Evolutionary conservation across 371 early-diverging fungal genomes (phyloP).

Genomic region (Apophysomyces ossiformis): DNA sequence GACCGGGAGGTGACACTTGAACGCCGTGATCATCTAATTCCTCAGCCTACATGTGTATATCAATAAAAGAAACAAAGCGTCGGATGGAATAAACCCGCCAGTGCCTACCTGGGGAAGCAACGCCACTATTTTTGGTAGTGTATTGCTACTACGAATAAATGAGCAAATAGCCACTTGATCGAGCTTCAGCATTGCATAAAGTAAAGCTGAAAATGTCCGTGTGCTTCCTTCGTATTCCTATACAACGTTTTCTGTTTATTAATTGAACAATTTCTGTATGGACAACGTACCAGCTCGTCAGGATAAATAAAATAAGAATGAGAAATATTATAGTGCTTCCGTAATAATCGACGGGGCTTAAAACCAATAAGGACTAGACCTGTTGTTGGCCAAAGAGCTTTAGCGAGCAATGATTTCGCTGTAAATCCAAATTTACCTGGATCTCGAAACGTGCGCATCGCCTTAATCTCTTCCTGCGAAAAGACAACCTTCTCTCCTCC

Average conservation of each 20-base stretch:
- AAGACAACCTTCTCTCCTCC: constrained; percentile 67
- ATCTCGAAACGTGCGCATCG: constrained; percentile 50
- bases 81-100: too few species aligned
- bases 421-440: constrained; percentile 44
- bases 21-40: constrained; percentile 33
- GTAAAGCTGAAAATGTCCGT: constrained; percentile 65
- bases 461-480: constrained; percentile 58
- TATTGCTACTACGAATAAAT: constrained; percentile 55
- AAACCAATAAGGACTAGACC: constrained; percentile 74
- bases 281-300: constrained; percentile 62
- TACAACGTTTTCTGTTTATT: background rate
- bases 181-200: constrained; percentile 53
- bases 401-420: background rate
- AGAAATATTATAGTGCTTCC: constrained; percentile 58
- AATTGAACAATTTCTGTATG: background rate
- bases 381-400: constrained; percentile 7
- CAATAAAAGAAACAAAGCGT: background rate
- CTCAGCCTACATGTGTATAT: constrained; percentile 22
- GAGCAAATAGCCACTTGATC: constrained; percentile 66
- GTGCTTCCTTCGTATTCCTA: constrained; percentile 67
- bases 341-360: constrained; percentile 43
- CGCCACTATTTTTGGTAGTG: constrained; percentile 62
- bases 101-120: constrained; percentile 64
- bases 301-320: constrained; percentile 78
- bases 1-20: constrained; percentile 61